A percentile compares a stretch with the other conserved stretches of the same genome.
These are phyloP conservation scores for Rhodomyrtus tomentosa DNA, from an alignment of 345 rosid genomes.

Conservation along the genomic window DNA sequence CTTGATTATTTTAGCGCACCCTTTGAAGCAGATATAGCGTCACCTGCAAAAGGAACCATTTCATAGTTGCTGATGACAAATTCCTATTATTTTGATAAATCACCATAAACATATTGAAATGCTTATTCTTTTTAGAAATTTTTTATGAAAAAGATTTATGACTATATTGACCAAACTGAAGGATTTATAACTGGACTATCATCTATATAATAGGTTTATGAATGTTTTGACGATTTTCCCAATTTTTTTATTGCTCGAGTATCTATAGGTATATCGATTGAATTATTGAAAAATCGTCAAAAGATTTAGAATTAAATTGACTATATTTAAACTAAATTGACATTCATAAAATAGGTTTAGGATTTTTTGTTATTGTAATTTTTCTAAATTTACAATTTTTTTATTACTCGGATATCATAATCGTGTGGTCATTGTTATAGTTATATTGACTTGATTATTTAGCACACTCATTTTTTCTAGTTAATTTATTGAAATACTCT, in stretches of 20 bases:
- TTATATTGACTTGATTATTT: neutral
- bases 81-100: neutral
- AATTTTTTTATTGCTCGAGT: too few relatives aligned
- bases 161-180: neutral
- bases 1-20: neutral
- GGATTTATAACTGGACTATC: too few relatives aligned
- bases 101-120: neutral
- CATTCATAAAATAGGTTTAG: neutral
- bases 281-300: neutral
- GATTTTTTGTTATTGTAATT: neutral
- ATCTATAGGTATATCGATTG: too few relatives aligned
- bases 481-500: too few relatives aligned
- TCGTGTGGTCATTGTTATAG: neutral
- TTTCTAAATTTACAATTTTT: neutral
- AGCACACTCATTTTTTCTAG: neutral
- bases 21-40: neutral
- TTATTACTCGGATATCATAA: neutral
- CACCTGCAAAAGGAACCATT: neutral
- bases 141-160: neutral
- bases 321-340: neutral
- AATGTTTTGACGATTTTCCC: too few relatives aligned
- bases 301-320: rapidly evolving
- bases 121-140: neutral
- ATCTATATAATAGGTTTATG: too few relatives aligned
- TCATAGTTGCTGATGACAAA: rapidly evolving